These are phyloP conservation scores for Mycena venus DNA, from an alignment of 768 basidiomycete genomes.

Conservation along the genomic window DNA sequence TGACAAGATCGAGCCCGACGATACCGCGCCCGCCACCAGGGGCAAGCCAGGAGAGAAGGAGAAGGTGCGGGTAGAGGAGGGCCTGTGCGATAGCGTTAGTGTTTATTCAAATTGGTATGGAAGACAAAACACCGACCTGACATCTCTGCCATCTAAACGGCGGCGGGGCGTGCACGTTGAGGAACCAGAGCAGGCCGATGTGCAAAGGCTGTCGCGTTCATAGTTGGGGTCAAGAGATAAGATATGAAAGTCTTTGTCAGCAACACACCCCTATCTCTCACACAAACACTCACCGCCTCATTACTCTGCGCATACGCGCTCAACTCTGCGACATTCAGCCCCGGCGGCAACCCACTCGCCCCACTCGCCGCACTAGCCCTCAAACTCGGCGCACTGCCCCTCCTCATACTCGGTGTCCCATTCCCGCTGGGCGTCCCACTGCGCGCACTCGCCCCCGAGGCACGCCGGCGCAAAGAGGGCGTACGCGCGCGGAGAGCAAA, in stretches of 20 bases:
- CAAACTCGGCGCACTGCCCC: conserved; percentile 24
- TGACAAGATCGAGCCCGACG: conserved; percentile 88
- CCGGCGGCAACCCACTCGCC: conserved; percentile 54
- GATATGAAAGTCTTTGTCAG: conserved; percentile 27
- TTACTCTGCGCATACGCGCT: conserved; percentile 63
- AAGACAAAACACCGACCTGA: conserved; percentile 58
- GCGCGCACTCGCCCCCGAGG: neutral
- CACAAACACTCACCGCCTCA: conserved; percentile 56
- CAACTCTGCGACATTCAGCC: conserved; percentile 60
- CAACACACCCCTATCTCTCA: neutral
- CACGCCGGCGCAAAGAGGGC: neutral
- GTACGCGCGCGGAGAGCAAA: conserved; percentile 42
- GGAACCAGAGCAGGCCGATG: conserved; percentile 90
- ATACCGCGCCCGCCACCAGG: conserved; percentile 87
- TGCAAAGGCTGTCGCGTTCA: conserved; percentile 74
- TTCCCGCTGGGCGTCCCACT: neutral
- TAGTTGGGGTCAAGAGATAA: conserved; percentile 11
- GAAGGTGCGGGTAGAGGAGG: conserved; percentile 84
- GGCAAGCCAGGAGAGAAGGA: conserved; percentile 90
- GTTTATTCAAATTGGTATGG: neutral
- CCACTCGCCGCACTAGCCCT: conserved; percentile 32
- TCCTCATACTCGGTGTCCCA: neutral
- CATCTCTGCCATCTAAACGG: conserved; percentile 87
- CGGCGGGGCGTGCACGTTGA: conserved; percentile 89
- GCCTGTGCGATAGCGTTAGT: neutral